Base-by-base conservation (phyloP, 2,329 filamentous ascomycete species). In the Diaporthe aspalathi region DNA sequence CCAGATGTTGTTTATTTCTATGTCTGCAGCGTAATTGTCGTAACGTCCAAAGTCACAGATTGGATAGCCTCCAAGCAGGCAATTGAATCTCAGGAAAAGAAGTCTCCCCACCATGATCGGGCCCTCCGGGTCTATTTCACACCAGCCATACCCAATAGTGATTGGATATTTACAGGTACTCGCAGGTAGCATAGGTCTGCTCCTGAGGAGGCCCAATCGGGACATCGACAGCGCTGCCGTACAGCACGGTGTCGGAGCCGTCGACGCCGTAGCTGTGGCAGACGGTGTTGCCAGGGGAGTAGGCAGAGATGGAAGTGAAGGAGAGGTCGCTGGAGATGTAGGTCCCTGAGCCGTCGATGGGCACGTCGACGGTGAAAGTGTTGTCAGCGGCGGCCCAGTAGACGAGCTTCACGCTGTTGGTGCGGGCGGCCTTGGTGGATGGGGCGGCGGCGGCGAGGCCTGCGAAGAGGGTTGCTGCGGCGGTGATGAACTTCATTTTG, bases 301-400 rank as follows among this genome's bases (percentile, higher is more conserved):
- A 49, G 27, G 66, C 50, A 11, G 72, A 70, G 70, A 73, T 71
- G 47, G 35, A 66, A n/a, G 72, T 70, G 68, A 74, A 69, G 63
- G 68, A 69, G 73, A 74, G 27, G 27, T 72, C 47, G 73, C 65
- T 65, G 72, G 70, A 35, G 57, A 73, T 54, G 14, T 3, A 27
- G 47, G 54, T 63, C 14, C 22, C 9, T 8, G 56, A 49, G 5
- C 73, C 73, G 69, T 74, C 72, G 24, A 63, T 54, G 49, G 73
- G 73, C 11, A 74, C 63, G 40, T 29, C 27, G 8, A 54, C 14
- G 3, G 57, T 62, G 32, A 68, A 72, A 32, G 67, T 72, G 43
- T 72, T 72, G 32, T 73, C 73, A 12, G 73, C 70, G 22, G 73
- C 70, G 20, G 70, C 73, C 73, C 73, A 73, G 73, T 67, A 74